Evolutionary conservation across 1,139 yeast genomes (phyloP).

Genomic region (Scheffersomyces parashehatae): DNA sequence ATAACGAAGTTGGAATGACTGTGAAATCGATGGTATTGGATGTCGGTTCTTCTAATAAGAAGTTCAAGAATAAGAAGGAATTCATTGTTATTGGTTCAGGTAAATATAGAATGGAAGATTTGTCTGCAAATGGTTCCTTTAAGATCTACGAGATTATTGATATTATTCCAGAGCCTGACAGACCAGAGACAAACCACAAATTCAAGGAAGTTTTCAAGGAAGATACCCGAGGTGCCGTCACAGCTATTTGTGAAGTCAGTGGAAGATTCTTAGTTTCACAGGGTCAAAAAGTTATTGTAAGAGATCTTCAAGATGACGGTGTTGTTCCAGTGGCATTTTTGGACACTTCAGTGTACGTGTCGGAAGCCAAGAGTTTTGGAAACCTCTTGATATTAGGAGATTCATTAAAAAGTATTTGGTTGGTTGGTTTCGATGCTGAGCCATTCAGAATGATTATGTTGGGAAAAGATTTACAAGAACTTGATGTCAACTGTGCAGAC

Average conservation of each 20-base stretch:
- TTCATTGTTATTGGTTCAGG: slow-evolving; percentile 80
- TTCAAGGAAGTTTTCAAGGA: slow-evolving; percentile 77
- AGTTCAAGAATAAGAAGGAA: slow-evolving; percentile 62
- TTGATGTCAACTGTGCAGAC: slow-evolving; percentile 69
- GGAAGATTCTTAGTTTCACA: slow-evolving; percentile 86
- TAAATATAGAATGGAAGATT: slow-evolving; percentile 76
- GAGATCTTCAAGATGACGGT: slow-evolving; percentile 83
- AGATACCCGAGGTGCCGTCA: slow-evolving; percentile 81
- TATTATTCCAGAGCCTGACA: slow-evolving; percentile 87
- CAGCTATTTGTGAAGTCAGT: slow-evolving; percentile 75
- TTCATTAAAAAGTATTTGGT: slow-evolving; percentile 73
- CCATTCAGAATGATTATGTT: slow-evolving; percentile 84
- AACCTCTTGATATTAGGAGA: slow-evolving; percentile 81
- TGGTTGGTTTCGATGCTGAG: slow-evolving; percentile 91
- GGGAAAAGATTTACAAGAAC: slow-evolving; percentile 69
- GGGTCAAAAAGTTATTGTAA: slow-evolving; percentile 80
- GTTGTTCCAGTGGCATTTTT: slow-evolving; percentile 92
- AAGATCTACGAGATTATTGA: slow-evolving; percentile 74
- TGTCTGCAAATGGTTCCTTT: slow-evolving; percentile 79
- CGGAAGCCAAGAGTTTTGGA: slow-evolving; percentile 81
- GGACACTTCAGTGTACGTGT: slow-evolving; percentile 77
- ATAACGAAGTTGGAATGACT: slow-evolving; percentile 65
- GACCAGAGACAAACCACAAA: slow-evolving; percentile 80
- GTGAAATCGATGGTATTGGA: slow-evolving; percentile 62
- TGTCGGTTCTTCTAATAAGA: slow-evolving; percentile 46